Evolutionary conservation across 2,329 filamentous ascomycete genomes (phyloP).

Genomic region (Pseudocercospora cruenta): DNA sequence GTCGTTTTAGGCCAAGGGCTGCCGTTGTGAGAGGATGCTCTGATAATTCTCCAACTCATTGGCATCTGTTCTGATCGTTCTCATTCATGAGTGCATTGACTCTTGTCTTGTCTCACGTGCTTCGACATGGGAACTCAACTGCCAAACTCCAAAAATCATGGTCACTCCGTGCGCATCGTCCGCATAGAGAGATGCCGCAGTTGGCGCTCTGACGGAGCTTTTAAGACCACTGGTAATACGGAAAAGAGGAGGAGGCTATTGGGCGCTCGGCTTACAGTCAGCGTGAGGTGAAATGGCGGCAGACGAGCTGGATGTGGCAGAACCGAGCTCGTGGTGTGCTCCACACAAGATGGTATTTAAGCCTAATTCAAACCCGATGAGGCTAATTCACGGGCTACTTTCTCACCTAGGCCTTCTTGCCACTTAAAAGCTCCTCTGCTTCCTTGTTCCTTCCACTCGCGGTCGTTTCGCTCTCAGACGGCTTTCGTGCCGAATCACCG

Average conservation of each 20-base stretch:
- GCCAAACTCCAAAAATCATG: too few species aligned
- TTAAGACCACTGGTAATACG: not conserved
- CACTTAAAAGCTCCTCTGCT: slow-evolving; percentile 49
- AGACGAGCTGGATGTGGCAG: not conserved
- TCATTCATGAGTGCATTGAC: not conserved
- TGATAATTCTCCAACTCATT: not conserved
- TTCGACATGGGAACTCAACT: too few species aligned
- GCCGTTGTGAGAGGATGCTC: not conserved
- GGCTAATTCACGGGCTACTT: not conserved
- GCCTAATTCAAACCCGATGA: not conserved
- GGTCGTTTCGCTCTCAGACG: slow-evolving; percentile 44
- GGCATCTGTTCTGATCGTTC: too few species aligned
- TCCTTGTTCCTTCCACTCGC: slow-evolving; percentile 50
- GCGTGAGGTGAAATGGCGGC: not conserved
- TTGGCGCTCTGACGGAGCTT: not conserved
- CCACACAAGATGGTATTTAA: not conserved
- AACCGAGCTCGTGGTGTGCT: not conserved
- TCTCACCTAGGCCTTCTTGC: slow-evolving; percentile 27
- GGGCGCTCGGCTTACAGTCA: not conserved
- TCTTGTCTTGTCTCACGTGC: too few species aligned
- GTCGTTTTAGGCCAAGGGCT: not conserved
- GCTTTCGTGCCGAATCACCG: slow-evolving; percentile 26
- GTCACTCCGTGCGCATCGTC: too few species aligned
- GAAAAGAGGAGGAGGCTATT: not conserved
- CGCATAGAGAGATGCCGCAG: not conserved